Percentiles rank a stretch among this genome's conserved stretches.
phyloP scores from a whole-genome alignment of 352 stramenopile genomes.

The Phytophthora niederhauseri region DNA sequence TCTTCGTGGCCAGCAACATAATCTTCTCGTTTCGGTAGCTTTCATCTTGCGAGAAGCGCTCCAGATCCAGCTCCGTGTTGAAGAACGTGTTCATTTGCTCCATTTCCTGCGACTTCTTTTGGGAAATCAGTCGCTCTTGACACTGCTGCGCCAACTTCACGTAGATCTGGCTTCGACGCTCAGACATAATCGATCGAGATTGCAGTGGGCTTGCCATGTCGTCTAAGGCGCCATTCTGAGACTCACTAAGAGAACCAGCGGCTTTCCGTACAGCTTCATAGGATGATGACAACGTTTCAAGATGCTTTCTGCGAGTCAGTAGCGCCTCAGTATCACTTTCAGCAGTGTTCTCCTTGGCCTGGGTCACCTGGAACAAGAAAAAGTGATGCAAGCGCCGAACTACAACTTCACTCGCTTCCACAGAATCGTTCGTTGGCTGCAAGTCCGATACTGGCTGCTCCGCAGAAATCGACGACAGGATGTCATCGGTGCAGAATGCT shows the following conservation, averaged over 20 bases:
- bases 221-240: conserved; percentile 4
- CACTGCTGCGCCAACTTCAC: conserved; percentile 50
- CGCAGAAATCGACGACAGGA: conserved; percentile 31
- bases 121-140: conserved; percentile 50
- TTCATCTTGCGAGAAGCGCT: conserved; percentile 54
- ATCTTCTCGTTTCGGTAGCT: conserved; percentile 60
- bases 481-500: conserved; percentile 44
- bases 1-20: conserved; percentile 53
- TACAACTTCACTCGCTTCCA: conserved; percentile 21
- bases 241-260: conserved; percentile 3
- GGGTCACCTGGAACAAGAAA: conserved; percentile 44
- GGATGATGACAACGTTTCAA: conserved; percentile 32
- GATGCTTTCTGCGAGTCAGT: conserved; percentile 22
- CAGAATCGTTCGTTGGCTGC: conserved; percentile 1
- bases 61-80: conserved; percentile 60
- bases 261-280: conserved; percentile 27
- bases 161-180: conserved; percentile 33
- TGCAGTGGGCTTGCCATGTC: background rate
- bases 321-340: conserved; percentile 14
- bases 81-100: conserved; percentile 71
- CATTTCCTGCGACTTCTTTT: conserved; percentile 65
- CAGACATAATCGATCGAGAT: conserved; percentile 5
- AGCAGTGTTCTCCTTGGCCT: conserved; percentile 23
- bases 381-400: conserved; percentile 52
- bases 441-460: conserved; percentile 5